Evolutionary conservation across 768 basidiomycete genomes (phyloP), one percentile per base, ranked within the genome.

Genomic region (Rhodotorula kratochvilovae): DNA sequence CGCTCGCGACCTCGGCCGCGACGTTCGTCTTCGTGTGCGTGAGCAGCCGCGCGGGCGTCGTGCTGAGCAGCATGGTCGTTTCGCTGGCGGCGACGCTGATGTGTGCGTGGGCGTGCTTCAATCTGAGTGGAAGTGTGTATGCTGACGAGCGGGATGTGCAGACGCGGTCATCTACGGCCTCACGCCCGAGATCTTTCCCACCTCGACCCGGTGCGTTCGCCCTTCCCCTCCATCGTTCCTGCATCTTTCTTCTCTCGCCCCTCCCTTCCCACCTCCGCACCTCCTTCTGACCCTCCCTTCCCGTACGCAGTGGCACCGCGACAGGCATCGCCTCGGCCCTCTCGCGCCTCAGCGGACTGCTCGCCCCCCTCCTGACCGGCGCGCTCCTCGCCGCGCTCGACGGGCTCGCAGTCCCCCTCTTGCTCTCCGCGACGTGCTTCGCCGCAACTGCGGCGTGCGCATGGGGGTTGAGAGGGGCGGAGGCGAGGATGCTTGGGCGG

Each of bases 171-270:
- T 72, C 53, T 74, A 46, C 66, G 83, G 84, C 7, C 90, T 90
- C 88, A 92, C 91, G 0, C 91, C 91, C 6, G 90, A 91, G 80
- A 88, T 91, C 23, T 93, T 94, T 77, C 87, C 85, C 0, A 91
- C 90, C 1, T 87, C 31, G 33, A 42, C 55, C 1, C 48, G 74
- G 73, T 71, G 21, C 33, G 69, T 33, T 42, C 21, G 3, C 27
- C n/a, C n/a, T n/a, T n/a, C n/a, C n/a, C n/a, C n/a, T n/a, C 51
- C 51, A 8, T 53, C 51, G 27, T 6, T 33, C 43, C 35, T 39
- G 87, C 57, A 7, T n/a, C 54, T 23, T 25, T 62, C n/a, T 15
- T 23, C 17, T n/a, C 50, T 55, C n/a, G 46, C 54, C 27, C 15
- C 39, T 45, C 51, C n/a, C n/a, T n/a, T n/a, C 2, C 42, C 25